Conservation (phyloP, 2,329 filamentous ascomycete genomes). For the Clarireedia hainanense region DNA sequence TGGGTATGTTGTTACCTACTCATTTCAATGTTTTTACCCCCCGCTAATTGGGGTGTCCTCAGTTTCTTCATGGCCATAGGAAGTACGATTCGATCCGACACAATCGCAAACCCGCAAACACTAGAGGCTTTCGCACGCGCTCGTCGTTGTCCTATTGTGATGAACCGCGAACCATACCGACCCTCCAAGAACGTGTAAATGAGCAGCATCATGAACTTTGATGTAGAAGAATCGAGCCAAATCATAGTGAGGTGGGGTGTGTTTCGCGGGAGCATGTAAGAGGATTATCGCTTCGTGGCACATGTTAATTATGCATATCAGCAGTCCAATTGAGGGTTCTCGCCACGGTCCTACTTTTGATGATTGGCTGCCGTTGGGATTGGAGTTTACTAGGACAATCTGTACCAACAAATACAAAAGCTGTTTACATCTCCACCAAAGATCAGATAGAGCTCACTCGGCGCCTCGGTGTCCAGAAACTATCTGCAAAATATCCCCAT, state of each 20-base stretch:
- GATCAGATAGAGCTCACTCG: not conserved
- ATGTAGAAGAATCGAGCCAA: not conserved
- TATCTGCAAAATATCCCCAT: too few species aligned
- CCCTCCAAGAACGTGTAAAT: not conserved
- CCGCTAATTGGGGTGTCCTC: slow-evolving; percentile 6
- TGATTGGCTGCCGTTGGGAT: slow-evolving; percentile 3
- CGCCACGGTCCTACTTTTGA: not conserved
- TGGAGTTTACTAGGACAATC: slow-evolving; percentile 3
- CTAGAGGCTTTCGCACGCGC: slow-evolving; percentile 70
- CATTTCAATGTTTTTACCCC: not conserved
- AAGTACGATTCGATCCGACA: slow-evolving; percentile 89
- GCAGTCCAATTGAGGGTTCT: not conserved
- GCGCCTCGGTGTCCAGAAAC: too few species aligned
- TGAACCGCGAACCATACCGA: slow-evolving; percentile 28
- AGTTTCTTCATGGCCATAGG: slow-evolving; percentile 99
- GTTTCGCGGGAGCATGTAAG: too few species aligned
- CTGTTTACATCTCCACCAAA: not conserved
- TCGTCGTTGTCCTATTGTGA: slow-evolving; percentile 66
- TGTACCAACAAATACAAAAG: slow-evolving; percentile 1
- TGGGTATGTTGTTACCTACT: slow-evolving; percentile 51
- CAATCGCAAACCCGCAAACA: slow-evolving; percentile 56
- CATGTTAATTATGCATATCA: not conserved
- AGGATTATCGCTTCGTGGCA: not conserved
- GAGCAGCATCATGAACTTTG: too few species aligned
- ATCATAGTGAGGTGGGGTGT: too few species aligned